Conservation (phyloP, 73 alveolate species). For the Paramecium sexaurelia region DNA sequence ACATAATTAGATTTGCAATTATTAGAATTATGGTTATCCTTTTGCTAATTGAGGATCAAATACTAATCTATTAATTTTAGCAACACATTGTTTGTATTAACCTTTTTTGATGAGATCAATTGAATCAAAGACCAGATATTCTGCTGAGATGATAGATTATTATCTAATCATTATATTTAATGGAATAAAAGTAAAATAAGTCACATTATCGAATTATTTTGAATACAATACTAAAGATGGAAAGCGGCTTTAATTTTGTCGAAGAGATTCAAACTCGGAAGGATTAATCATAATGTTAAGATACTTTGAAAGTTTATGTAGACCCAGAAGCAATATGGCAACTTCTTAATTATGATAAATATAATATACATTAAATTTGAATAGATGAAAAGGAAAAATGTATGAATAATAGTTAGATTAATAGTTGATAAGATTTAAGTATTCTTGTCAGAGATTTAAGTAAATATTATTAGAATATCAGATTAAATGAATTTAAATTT, state of each 20-base stretch:
- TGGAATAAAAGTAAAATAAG: neutral
- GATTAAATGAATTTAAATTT: too few relatives aligned
- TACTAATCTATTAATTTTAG: neutral
- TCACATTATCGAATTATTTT: neutral
- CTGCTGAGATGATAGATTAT: slow-evolving; percentile 17
- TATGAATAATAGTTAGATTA: neutral
- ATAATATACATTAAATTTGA: neutral
- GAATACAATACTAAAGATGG: neutral
- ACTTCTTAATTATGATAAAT: too few relatives aligned
- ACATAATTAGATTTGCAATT: slow-evolving; percentile 22
- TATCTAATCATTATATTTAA: slow-evolving; percentile 9
- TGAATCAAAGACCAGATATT: slow-evolving; percentile 11
- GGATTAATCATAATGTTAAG: slow-evolving; percentile 21
- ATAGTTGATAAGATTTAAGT: neutral
- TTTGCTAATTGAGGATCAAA: neutral
- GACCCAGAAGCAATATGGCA: too few relatives aligned
- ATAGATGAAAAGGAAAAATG: neutral
- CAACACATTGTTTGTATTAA: neutral
- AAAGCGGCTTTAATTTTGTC: slow-evolving; percentile 39
- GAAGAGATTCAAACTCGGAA: neutral
- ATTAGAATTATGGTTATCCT: neutral
- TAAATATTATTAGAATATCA: too few relatives aligned
- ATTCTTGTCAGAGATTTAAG: too few relatives aligned
- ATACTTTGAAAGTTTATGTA: neutral
- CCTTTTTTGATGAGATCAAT: slow-evolving; percentile 1